These are phyloP conservation scores for Hura crepitans DNA, from an alignment of 441 rosid genomes.

Conservation along the genomic window DNA sequence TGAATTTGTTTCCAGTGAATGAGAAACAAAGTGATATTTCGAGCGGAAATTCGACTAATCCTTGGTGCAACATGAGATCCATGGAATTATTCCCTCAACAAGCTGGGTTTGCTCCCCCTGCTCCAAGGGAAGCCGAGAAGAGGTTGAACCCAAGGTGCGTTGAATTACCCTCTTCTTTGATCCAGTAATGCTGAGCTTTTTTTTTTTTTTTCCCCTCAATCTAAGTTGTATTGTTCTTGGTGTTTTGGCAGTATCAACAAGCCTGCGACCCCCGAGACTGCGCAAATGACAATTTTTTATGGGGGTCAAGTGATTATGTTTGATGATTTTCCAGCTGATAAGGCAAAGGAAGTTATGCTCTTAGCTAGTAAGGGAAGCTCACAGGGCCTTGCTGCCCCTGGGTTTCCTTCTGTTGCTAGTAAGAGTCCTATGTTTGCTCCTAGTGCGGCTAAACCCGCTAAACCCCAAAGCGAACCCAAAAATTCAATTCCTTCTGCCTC, in stretches of 20 bases:
- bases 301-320: constrained; percentile 68
- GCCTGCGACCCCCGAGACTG: constrained; percentile 32
- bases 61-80: constrained; percentile 30
- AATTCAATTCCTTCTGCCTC: constrained; percentile 27
- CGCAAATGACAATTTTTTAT: constrained; percentile 76
- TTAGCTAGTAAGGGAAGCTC: constrained; percentile 51
- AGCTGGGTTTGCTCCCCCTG: constrained; percentile 38
- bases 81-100: constrained; percentile 54
- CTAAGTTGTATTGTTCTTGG: constrained; percentile 10
- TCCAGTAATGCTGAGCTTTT: neutral
- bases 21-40: constrained; percentile 24
- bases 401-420: constrained; percentile 25
- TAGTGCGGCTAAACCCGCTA: constrained; percentile 25
- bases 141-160: constrained; percentile 38
- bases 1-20: constrained; percentile 54
- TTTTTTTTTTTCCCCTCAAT: no score
- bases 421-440: constrained; percentile 19
- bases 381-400: constrained; percentile 16
- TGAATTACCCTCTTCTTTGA: neutral
- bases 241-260: constrained; percentile 24
- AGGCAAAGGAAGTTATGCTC: constrained; percentile 64
- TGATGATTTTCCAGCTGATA: constrained; percentile 56
- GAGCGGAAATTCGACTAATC: constrained; percentile 17
- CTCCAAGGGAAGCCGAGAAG: constrained; percentile 33
- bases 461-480: constrained; percentile 30